These are phyloP conservation scores for Yamadazyma endophytica DNA, from an alignment of 805 yeast species.

Conservation along the genomic window DNA sequence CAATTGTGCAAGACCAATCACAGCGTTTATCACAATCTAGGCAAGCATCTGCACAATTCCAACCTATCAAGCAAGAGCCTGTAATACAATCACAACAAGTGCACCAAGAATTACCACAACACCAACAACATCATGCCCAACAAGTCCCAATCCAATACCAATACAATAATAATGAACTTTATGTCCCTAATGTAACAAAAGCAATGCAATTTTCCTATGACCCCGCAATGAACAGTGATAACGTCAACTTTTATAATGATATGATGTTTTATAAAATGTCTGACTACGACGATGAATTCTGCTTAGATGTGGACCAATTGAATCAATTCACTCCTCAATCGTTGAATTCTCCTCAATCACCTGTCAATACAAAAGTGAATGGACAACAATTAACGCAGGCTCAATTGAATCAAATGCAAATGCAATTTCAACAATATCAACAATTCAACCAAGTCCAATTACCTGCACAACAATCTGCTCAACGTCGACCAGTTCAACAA, in stretches of 20 bases:
- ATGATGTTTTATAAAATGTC: constrained; percentile 1
- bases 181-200: too few relatives aligned
- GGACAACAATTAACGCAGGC: not conserved
- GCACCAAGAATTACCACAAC: not conserved
- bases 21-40: too few relatives aligned
- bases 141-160: too few relatives aligned
- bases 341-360: not conserved
- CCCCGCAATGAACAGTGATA: too few relatives aligned
- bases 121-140: constrained; percentile 1
- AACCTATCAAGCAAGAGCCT: too few relatives aligned
- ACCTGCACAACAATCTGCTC: not conserved
- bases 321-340: constrained; percentile 10
- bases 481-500: not conserved
- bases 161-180: too few relatives aligned
- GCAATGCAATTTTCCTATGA: too few relatives aligned
- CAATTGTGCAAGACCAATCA: too few relatives aligned
- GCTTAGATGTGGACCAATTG: constrained; percentile 41
- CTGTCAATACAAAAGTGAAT: not conserved
- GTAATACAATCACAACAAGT: too few relatives aligned
- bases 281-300: constrained; percentile 41
- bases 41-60: too few relatives aligned
- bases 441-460: constrained; percentile 5
- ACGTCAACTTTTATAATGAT: too few relatives aligned
- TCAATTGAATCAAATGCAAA: constrained; percentile 2
- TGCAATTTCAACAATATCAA: constrained; percentile 4